These are phyloP conservation scores for Kuraishia piskuri DNA, from an alignment of 805 yeast species.

Conservation along the genomic window DNA sequence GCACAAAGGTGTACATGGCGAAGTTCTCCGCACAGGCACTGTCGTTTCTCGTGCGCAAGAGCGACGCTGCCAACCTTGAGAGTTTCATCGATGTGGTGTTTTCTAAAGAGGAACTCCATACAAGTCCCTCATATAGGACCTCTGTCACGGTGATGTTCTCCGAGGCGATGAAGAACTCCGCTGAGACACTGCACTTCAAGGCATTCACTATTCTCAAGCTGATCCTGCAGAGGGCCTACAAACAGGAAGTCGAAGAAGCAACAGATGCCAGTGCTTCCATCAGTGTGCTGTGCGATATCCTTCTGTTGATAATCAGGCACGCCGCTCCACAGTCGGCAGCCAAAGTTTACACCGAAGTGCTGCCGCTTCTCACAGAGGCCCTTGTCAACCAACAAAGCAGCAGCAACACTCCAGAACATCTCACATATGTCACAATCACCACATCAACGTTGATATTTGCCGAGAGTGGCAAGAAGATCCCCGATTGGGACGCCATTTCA, in stretches of 20 bases:
- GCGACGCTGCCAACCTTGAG: slow-evolving; percentile 37
- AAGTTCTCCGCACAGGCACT: slow-evolving; percentile 88
- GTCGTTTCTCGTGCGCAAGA: slow-evolving; percentile 72
- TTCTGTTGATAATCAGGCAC: neutral
- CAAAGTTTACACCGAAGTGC: neutral
- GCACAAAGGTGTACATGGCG: slow-evolving; percentile 53
- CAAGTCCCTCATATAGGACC: slow-evolving; percentile 40
- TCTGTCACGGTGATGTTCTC: slow-evolving; percentile 56
- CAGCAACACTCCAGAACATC: slow-evolving; percentile 9
- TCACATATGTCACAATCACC: slow-evolving; percentile 29
- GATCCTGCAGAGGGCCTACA: slow-evolving; percentile 7
- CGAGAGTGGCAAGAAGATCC: slow-evolving; percentile 60
- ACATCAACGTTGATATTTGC: slow-evolving; percentile 47
- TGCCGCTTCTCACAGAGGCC: slow-evolving; percentile 21
- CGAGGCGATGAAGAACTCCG: slow-evolving; percentile 68
- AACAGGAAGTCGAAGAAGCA: neutral
- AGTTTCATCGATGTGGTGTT: slow-evolving; percentile 34
- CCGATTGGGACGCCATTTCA: slow-evolving; percentile 34
- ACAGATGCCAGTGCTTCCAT: neutral
- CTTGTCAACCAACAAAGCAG: slow-evolving; percentile 37
- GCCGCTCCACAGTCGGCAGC: neutral
- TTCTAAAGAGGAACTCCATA: slow-evolving; percentile 19
- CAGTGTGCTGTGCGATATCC: neutral
- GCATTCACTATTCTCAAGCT: slow-evolving; percentile 40
- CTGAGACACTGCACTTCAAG: slow-evolving; percentile 69